A percentile compares a stretch with the other conserved stretches of the same genome.
Evolutionary conservation across 495 filamentous ascomycete species (phyloP).

Genomic region (Rostrohypoxylon terebratum): DNA sequence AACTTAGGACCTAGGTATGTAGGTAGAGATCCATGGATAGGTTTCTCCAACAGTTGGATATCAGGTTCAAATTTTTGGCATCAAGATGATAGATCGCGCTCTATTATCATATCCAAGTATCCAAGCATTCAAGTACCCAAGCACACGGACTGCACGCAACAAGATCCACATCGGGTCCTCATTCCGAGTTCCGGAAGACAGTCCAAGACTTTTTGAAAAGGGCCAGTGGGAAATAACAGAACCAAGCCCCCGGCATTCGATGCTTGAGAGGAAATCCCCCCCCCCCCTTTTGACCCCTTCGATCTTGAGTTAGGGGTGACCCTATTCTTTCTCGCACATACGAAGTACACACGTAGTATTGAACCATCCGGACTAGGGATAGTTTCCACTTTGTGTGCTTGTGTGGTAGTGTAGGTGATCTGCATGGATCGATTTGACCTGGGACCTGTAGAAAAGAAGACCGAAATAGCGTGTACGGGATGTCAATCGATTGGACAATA

Average conservation of each 20-base stretch:
- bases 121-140: background rate
- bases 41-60: slow-evolving; percentile 18
- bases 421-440: slow-evolving; percentile 34
- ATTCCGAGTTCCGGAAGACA: slow-evolving; percentile 42
- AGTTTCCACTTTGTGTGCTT: background rate
- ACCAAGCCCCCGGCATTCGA: slow-evolving; percentile 8
- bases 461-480: slow-evolving; percentile 8
- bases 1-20: background rate
- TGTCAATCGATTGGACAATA: slow-evolving; percentile 8
- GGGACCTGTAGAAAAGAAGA: slow-evolving; percentile 12
- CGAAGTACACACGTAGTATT: background rate
- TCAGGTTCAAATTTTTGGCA: slow-evolving; percentile 32
- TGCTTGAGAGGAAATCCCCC: slow-evolving; percentile 7
- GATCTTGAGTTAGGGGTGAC: background rate
- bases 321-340: slow-evolving; percentile 3
- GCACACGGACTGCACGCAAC: slow-evolving; percentile 36
- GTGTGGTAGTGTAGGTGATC: background rate
- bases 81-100: slow-evolving; percentile 37
- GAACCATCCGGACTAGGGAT: slow-evolving; percentile 7
- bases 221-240: slow-evolving; percentile 3
- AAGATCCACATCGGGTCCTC: slow-evolving; percentile 31
- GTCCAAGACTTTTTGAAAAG: slow-evolving; percentile 3
- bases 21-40: background rate
- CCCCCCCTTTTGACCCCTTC: slow-evolving; percentile 8
- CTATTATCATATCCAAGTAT: slow-evolving; percentile 13